Evolutionary conservation across 305 asterid species (phyloP).

Genomic region (Ruellia speciosa): DNA sequence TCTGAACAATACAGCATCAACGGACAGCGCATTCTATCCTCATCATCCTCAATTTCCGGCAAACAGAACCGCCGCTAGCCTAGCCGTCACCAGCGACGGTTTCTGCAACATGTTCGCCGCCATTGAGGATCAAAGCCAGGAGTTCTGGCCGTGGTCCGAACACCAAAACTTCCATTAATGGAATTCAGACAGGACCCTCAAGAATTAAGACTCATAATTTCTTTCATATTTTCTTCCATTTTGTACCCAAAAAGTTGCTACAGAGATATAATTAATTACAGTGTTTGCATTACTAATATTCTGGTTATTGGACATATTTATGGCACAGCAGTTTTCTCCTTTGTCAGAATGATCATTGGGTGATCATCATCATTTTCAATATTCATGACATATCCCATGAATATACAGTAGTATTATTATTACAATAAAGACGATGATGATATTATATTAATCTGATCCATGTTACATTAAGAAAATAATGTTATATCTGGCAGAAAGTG

Average conservation of each 20-base stretch:
- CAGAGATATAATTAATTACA: neutral
- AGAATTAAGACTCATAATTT: too few species aligned
- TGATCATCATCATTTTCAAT: neutral
- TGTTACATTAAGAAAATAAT: slow-evolving; percentile 10
- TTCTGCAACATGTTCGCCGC: slow-evolving; percentile 3
- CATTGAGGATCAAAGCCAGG: neutral
- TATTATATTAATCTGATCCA: neutral
- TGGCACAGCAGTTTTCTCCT: neutral
- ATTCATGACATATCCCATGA: neutral
- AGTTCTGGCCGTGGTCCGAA: slow-evolving; percentile 4
- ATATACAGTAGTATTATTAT: neutral
- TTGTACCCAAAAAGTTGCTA: neutral
- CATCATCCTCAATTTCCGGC: slow-evolving; percentile 17
- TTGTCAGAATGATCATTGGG: neutral
- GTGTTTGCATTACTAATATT: neutral
- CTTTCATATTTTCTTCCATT: neutral
- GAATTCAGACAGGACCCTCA: neutral
- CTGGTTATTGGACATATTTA: neutral
- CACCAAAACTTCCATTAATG: neutral
- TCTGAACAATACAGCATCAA: slow-evolving; percentile 25
- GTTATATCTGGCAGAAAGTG: slow-evolving; percentile 26
- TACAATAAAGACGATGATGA: neutral
- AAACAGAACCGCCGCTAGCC: slow-evolving; percentile 18
- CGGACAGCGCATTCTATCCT: slow-evolving; percentile 23
- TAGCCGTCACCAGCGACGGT: neutral